Evolutionary conservation across 2,329 filamentous ascomycete species (phyloP).

Genomic region (Aspergillus intermedius): DNA sequence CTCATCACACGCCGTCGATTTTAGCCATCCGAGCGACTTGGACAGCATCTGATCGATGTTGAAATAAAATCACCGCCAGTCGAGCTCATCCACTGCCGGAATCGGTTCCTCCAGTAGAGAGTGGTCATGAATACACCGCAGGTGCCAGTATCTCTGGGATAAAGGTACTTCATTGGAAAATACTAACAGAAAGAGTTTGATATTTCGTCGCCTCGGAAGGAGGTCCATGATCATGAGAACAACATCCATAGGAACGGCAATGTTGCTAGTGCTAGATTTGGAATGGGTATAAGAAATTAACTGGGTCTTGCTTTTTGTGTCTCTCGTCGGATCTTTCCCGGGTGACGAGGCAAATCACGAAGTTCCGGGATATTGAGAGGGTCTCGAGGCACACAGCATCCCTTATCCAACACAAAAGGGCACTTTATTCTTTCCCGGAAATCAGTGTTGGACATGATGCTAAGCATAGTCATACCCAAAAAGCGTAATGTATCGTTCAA

Average conservation of each 20-base stretch:
- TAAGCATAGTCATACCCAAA: too few species aligned
- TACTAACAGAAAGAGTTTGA: neutral
- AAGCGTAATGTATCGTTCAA: too few species aligned
- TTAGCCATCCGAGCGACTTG: neutral
- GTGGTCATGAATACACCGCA: neutral
- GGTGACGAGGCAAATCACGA: neutral
- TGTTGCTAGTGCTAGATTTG: neutral
- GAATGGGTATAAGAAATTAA: neutral
- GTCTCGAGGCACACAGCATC: neutral
- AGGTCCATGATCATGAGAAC: neutral
- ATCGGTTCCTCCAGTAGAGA: neutral
- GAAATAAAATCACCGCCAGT: neutral
- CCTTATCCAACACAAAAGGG: too few species aligned
- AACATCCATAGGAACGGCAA: neutral
- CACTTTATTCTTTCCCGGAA: too few species aligned
- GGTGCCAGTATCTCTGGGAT: neutral
- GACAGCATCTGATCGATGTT: neutral
- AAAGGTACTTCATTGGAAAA: neutral
- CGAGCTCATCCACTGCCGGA: neutral
- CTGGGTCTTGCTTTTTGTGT: neutral
- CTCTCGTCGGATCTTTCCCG: neutral
- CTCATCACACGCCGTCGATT: neutral
- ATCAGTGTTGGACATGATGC: too few species aligned
- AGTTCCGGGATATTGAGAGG: neutral
- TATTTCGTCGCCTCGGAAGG: neutral